Evolutionary conservation across 305 asterid species (phyloP), one percentile per base, ranked within the genome.

Genomic region (Fraxinus sp.): DNA sequence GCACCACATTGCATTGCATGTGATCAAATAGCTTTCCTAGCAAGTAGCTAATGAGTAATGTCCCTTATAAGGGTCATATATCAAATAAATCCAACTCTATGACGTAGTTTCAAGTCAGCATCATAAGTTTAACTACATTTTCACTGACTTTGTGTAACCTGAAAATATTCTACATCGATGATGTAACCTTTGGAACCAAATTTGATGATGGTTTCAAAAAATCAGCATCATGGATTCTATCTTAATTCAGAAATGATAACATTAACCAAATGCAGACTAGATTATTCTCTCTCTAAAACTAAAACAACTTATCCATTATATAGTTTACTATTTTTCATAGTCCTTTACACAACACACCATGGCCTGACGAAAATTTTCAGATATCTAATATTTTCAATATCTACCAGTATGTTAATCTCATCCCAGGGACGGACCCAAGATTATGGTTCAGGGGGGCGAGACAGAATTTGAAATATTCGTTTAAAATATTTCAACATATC

Each of bases 151-250:
- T 20, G 30, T 18, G 13, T 59, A 59, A 59, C 70, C 70, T 20
- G 4, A 20, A 6, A 59, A 59, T 20, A 59, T 59, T 59, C 70
- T 55, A 0, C 13, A 20, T 20, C 0, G 3, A 2, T 37, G 28
- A 64, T 36, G 82, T 39, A 57, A 79, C 64, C 59, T 62, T 35
- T 59, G 30, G 41, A 52, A 62, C 75, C 81, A 35, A 78, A 62
- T 35, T 32, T 11, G 28, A 30, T 32, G 14, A 30, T 35, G 35
- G 81, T 33, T 55, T 18, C 1, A 14, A 55, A 52, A 49, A 55
- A 5, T 6, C 0, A 77, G 4, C 18, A 8, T 8, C n/a, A n/a
- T 55, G 24, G 24, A 5, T 55, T 55, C n/a, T 16, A 62, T 32
- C 22, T 57, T 33, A 57, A 32, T 79, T 20, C 76, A 62, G 32